phyloP scores from a whole-genome alignment of 2,329 filamentous ascomycete genomes.

The Aaosphaeria pasadenensis region DNA sequence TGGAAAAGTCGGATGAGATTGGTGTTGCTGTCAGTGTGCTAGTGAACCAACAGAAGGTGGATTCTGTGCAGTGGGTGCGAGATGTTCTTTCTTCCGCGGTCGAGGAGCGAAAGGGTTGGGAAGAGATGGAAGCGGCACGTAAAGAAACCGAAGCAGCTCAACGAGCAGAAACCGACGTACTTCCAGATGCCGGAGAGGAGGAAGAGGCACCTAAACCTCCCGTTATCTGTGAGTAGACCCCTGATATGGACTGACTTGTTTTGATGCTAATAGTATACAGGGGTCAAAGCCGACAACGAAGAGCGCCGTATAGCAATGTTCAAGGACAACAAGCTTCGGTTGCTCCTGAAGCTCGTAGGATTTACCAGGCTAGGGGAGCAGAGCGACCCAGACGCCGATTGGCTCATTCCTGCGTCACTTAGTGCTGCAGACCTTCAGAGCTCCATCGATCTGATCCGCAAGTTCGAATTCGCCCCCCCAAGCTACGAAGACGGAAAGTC shows the following conservation, averaged over 20 bases:
- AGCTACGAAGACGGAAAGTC: slow-evolving; percentile 71
- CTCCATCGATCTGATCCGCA: slow-evolving; percentile 68
- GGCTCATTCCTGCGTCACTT: slow-evolving; percentile 70
- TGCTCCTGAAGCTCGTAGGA: slow-evolving; percentile 75
- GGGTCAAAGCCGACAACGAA: slow-evolving; percentile 59
- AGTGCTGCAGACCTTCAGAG: slow-evolving; percentile 65
- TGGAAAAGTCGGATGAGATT: slow-evolving; percentile 66
- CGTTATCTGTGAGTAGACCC: slow-evolving; percentile 40
- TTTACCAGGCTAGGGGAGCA: slow-evolving; percentile 64
- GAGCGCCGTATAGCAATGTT: slow-evolving; percentile 72
- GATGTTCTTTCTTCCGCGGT: slow-evolving; percentile 65
- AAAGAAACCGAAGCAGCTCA: slow-evolving; percentile 40
- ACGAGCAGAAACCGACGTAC: slow-evolving; percentile 14
- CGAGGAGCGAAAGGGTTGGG: slow-evolving; percentile 74
- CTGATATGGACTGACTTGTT: too few species aligned
- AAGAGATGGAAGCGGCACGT: slow-evolving; percentile 64
- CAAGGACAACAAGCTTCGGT: slow-evolving; percentile 82
- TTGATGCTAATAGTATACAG: slow-evolving; percentile 2
- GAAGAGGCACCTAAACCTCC: slow-evolving; percentile 37
- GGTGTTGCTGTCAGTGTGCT: slow-evolving; percentile 76
- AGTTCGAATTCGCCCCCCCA: slow-evolving; percentile 74
- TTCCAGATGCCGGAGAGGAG: slow-evolving; percentile 21
- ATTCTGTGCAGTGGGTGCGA: slow-evolving; percentile 80
- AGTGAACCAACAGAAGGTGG: slow-evolving; percentile 73
- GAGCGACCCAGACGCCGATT: slow-evolving; percentile 72